Conservation (phyloP, 2,329 filamentous ascomycete genomes). For the Diaporthe citrichinensis region DNA sequence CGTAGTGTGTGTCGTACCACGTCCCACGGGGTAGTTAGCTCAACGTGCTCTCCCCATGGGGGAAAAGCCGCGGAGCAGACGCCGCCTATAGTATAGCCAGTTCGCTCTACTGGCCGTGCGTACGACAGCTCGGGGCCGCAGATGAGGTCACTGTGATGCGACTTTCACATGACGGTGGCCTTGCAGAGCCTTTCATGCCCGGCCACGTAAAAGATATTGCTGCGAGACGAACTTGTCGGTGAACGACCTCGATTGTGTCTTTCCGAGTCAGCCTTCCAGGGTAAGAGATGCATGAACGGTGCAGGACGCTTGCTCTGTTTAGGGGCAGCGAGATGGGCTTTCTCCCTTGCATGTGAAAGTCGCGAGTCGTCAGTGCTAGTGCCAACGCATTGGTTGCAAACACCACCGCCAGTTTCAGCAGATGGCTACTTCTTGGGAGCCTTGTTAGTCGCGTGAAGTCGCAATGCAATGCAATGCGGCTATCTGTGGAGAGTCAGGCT, state of each 20-base stretch:
- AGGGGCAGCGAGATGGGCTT: neutral
- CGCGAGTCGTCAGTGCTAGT: neutral
- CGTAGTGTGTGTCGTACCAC: slow-evolving; percentile 1
- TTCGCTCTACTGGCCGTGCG: slow-evolving; percentile 16
- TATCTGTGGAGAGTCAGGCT: slow-evolving; percentile 30
- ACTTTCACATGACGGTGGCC: slow-evolving; percentile 26
- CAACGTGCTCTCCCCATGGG: slow-evolving; percentile 2
- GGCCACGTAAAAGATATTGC: slow-evolving; percentile 28
- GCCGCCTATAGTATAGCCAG: slow-evolving; percentile 9
- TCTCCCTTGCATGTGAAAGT: slow-evolving; percentile 13
- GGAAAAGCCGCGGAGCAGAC: slow-evolving; percentile 19
- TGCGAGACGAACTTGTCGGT: slow-evolving; percentile 15
- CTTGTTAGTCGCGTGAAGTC: slow-evolving; percentile 30
- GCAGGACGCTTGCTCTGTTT: slow-evolving; percentile 15
- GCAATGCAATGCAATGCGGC: slow-evolving; percentile 21
- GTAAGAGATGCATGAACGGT: slow-evolving; percentile 22
- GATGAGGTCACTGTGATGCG: slow-evolving; percentile 17
- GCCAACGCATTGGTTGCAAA: slow-evolving; percentile 11
- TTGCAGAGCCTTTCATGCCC: slow-evolving; percentile 24
- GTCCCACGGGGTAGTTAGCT: slow-evolving; percentile 17
- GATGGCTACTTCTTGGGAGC: slow-evolving; percentile 1
- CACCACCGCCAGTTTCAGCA: slow-evolving; percentile 22
- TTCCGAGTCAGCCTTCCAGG: slow-evolving; percentile 23
- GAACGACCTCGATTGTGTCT: slow-evolving; percentile 14
- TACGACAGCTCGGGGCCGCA: neutral